A percentile compares a stretch with the other conserved stretches of the same genome.
These are phyloP conservation scores for Passalora sequoiae DNA, from an alignment of 2,329 filamentous ascomycete species.

Conservation along the genomic window DNA sequence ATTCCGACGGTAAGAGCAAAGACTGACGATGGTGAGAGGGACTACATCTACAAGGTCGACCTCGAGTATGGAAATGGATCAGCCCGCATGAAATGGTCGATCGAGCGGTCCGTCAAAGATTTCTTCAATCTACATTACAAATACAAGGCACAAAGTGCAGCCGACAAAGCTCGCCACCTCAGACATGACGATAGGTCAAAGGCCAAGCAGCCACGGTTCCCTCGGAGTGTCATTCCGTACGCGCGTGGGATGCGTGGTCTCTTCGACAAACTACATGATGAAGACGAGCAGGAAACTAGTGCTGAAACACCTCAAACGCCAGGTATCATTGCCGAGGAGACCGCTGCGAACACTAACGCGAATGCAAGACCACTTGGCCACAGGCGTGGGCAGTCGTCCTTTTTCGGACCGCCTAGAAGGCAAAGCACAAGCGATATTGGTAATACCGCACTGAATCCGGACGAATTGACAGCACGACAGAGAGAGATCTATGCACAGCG, in stretches of 20 bases:
- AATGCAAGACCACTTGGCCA: conserved; percentile 40
- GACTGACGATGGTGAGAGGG: conserved; percentile 60
- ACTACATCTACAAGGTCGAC: conserved; percentile 84
- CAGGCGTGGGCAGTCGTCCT: conserved; percentile 49
- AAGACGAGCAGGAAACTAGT: conserved; percentile 55
- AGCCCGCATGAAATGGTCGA: conserved; percentile 94
- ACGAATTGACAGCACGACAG: conserved; percentile 26
- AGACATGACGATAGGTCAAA: conserved; percentile 59
- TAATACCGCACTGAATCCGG: conserved; percentile 35
- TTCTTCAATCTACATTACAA: conserved; percentile 90
- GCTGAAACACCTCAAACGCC: conserved; percentile 39
- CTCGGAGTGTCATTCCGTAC: conserved; percentile 83
- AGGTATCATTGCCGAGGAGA: conserved; percentile 5
- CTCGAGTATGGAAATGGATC: conserved; percentile 93
- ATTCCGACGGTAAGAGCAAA: conserved; percentile 73
- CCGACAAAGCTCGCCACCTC: conserved; percentile 73
- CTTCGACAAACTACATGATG: conserved; percentile 65
- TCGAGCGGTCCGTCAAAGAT: conserved; percentile 79
- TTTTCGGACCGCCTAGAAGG: conserved; percentile 54
- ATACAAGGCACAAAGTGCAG: conserved; percentile 81
- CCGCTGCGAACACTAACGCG: conserved; percentile 30
- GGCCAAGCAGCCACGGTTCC: conserved; percentile 83
- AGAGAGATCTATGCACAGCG: conserved; percentile 65
- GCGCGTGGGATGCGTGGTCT: conserved; percentile 62
- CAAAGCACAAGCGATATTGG: conserved; percentile 47